Evolutionary conservation across 1,284 basidiomycete species (phyloP).

Genomic region (Sanguinoderma infundibulare): DNA sequence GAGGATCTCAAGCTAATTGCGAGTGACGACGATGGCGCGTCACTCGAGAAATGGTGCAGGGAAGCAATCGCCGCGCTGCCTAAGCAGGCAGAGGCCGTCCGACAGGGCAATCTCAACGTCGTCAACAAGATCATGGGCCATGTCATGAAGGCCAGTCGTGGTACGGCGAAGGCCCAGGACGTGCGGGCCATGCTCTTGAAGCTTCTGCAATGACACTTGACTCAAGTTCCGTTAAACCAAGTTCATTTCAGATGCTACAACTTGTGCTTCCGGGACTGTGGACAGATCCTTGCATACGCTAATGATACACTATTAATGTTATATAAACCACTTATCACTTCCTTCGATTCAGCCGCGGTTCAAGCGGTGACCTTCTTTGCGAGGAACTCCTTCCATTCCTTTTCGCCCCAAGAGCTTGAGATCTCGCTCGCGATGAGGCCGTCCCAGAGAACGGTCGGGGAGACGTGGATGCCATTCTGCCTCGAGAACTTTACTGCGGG

Average conservation of each 20-base stretch:
- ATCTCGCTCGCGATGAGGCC: constrained; percentile 83
- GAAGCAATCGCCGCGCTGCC: constrained; percentile 73
- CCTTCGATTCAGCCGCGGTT: constrained; percentile 1
- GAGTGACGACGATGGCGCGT: constrained; percentile 37
- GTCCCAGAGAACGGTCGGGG: constrained; percentile 87
- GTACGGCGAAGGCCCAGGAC: constrained; percentile 72
- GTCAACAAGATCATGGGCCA: constrained; percentile 88
- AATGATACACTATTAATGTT: constrained; percentile 13
- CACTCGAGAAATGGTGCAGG: constrained; percentile 58
- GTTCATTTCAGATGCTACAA: neutral
- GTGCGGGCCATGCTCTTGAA: constrained; percentile 51
- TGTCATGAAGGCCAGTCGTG: constrained; percentile 87
- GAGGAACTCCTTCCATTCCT: constrained; percentile 88
- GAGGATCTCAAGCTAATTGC: constrained; percentile 52
- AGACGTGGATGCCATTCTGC: constrained; percentile 93
- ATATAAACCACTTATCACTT: constrained; percentile 10
- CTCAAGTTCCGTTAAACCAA: neutral
- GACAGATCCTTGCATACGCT: neutral
- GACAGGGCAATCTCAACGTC: constrained; percentile 80
- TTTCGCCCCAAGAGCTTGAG: constrained; percentile 82
- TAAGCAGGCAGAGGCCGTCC: constrained; percentile 71
- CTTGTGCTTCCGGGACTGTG: neutral
- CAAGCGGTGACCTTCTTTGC: constrained; percentile 57
- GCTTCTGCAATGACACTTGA: constrained; percentile 37
- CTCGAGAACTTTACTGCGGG: constrained; percentile 81